Conservation (phyloP, 768 basidiomycete species). For the Psilocybe subaeruginosa region DNA sequence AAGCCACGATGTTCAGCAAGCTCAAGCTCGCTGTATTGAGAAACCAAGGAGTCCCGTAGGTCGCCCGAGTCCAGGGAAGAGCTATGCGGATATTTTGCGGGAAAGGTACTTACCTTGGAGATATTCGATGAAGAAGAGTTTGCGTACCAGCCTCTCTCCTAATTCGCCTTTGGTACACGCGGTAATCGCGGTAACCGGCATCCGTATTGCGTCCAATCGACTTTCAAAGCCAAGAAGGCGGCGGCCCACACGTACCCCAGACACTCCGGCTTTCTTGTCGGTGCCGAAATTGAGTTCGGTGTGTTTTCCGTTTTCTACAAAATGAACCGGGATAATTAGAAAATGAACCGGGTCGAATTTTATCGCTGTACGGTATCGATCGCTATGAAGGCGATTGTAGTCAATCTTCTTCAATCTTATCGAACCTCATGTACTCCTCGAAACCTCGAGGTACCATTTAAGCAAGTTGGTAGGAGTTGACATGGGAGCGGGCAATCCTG, state of each 20-base stretch:
- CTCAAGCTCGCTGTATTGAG: background rate
- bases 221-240: background rate
- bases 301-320: background rate
- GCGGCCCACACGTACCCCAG: slow-evolving; percentile 3
- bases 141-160: slow-evolving; percentile 2
- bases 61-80: background rate
- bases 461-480: background rate
- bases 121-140: slow-evolving; percentile 3
- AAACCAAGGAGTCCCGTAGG: background rate
- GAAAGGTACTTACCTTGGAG: background rate
- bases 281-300: slow-evolving; percentile 2
- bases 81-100: slow-evolving; percentile 4
- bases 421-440: background rate
- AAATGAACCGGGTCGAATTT: too few species aligned
- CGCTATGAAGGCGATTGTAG: too few species aligned
- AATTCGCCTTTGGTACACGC: slow-evolving; percentile 2
- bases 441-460: background rate
- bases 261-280: slow-evolving; percentile 7
- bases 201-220: background rate
- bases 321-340: background rate
- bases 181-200: slow-evolving; percentile 6
- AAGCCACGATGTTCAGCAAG: background rate
- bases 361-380: background rate
- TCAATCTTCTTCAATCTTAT: background rate
- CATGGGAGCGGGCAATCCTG: background rate